Percentiles rank a stretch among this genome's conserved stretches.
phyloP scores from a whole-genome alignment of 2,329 filamentous ascomycete species.

The Aureobasidium melanogenum region DNA sequence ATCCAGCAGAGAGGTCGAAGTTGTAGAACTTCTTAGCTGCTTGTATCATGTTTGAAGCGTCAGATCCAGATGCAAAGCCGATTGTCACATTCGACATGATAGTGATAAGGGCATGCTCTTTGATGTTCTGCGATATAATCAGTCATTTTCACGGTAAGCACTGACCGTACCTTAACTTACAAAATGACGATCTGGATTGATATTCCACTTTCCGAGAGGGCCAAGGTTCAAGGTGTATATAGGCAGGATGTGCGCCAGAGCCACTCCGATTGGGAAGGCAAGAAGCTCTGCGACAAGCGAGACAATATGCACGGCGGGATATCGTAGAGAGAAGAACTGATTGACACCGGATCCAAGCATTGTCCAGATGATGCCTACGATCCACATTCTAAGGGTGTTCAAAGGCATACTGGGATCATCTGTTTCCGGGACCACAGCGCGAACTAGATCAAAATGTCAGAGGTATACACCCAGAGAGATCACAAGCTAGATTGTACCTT shows the following conservation, averaged over 20 bases:
- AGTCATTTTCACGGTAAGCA: neutral
- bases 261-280: conserved; percentile 70
- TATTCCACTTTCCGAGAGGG: conserved; percentile 30
- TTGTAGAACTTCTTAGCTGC: conserved; percentile 86
- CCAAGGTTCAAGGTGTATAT: conserved; percentile 44
- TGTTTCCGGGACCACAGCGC: conserved; percentile 55
- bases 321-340: conserved; percentile 79
- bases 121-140: conserved; percentile 15
- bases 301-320: conserved; percentile 82
- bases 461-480: neutral
- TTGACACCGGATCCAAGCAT: conserved; percentile 51
- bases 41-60: conserved; percentile 52
- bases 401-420: conserved; percentile 54
- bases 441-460: conserved; percentile 30
- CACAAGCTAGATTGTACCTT: conserved; percentile 24
- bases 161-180: neutral
- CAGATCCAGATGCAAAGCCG: conserved; percentile 51
- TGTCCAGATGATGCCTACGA: conserved; percentile 50
- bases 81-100: conserved; percentile 39
- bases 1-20: conserved; percentile 65
- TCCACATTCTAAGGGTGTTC: conserved; percentile 58
- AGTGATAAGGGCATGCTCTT: conserved; percentile 35
- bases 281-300: conserved; percentile 80
- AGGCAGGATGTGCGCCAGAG: conserved; percentile 67
- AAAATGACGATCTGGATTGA: conserved; percentile 22